Conservation (phyloP, 495 filamentous ascomycete species). For the Trichoderma reesei region DNA sequence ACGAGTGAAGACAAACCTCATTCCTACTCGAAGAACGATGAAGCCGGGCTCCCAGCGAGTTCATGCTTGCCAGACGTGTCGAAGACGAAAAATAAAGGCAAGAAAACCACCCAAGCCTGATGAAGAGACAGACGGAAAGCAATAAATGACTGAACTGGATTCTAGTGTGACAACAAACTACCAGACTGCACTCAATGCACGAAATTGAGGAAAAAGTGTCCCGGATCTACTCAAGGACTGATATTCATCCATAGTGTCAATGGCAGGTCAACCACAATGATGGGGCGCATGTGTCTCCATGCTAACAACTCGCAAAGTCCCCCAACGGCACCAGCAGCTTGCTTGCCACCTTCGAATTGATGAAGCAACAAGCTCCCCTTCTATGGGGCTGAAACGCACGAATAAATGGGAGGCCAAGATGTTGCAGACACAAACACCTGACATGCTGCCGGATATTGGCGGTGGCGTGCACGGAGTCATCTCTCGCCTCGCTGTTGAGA, state of each 20-base stretch:
- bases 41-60: not conserved
- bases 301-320: not conserved
- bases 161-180: not conserved
- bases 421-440: not conserved
- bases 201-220: not conserved
- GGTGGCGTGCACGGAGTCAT: not conserved
- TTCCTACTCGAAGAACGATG: not conserved
- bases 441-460: not conserved
- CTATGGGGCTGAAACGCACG: not conserved
- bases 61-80: not conserved
- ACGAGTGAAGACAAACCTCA: not conserved
- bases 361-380: not conserved
- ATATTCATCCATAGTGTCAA: not conserved
- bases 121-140: not conserved
- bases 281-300: not conserved
- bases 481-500: not conserved
- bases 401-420: not conserved
- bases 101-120: not conserved
- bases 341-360: not conserved
- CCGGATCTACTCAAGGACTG: not conserved
- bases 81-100: not conserved
- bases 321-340: not conserved
- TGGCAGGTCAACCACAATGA: not conserved
- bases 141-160: not conserved
- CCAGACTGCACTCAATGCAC: not conserved